Percentiles rank a stretch among this genome's conserved stretches.
Conservation (phyloP, 2,329 filamentous ascomycete species). For the Zymoseptoria ardabiliae region DNA sequence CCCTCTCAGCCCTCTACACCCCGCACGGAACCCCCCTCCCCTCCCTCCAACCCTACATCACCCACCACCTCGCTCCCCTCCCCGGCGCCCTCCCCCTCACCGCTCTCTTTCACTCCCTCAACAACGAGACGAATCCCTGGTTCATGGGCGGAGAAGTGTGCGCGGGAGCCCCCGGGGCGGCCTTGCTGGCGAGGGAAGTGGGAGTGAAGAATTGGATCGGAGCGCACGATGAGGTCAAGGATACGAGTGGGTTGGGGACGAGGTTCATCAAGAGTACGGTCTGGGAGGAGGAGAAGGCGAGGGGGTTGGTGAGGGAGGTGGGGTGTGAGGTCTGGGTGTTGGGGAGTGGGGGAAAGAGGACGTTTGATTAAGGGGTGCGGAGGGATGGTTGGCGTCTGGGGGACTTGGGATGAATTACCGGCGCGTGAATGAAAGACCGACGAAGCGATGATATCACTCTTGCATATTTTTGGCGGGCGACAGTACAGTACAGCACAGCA, state of each 20-base stretch:
- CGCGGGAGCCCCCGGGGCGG: slow-evolving; percentile 49
- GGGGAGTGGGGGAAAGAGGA: slow-evolving; percentile 5
- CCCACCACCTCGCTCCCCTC: slow-evolving; percentile 46
- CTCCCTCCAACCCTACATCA: slow-evolving; percentile 49
- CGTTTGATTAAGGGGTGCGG: background rate
- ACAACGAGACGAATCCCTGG: slow-evolving; percentile 53
- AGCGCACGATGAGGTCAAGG: slow-evolving; percentile 55
- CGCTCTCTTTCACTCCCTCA: slow-evolving; percentile 58
- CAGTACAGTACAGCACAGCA: too few relatives aligned
- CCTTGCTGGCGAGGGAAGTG: slow-evolving; percentile 48
- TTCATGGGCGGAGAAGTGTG: slow-evolving; percentile 55
- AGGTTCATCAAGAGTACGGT: slow-evolving; percentile 43
- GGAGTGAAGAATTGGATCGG: slow-evolving; percentile 53
- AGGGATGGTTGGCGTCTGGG: too few relatives aligned
- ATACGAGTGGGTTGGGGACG: slow-evolving; percentile 46
- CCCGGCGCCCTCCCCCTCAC: slow-evolving; percentile 55
- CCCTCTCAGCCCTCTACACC: slow-evolving; percentile 55
- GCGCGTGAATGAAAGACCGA: too few relatives aligned
- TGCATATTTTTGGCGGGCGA: too few relatives aligned
- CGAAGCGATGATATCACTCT: too few relatives aligned
- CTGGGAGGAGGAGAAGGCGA: slow-evolving; percentile 42
- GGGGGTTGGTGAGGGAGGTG: slow-evolving; percentile 25
- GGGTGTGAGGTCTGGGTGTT: slow-evolving; percentile 10
- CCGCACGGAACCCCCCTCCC: slow-evolving; percentile 55
- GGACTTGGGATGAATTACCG: too few relatives aligned